A percentile compares a stretch with the other conserved stretches of the same genome.
Conservation (phyloP, 305 asterid genomes). For the Fraxinus sp. region DNA sequence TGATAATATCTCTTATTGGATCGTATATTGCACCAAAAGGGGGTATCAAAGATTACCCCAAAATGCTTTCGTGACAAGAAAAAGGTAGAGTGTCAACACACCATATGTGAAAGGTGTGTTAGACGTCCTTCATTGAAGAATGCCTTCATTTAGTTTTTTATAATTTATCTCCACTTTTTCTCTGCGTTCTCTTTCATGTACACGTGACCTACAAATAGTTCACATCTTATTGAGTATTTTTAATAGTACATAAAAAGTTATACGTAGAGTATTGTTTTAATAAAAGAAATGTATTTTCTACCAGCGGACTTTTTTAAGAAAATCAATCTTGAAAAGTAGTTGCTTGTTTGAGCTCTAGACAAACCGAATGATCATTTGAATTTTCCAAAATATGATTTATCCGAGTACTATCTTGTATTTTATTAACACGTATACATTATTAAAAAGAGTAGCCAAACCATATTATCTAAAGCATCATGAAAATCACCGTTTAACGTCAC, state of each 20-base stretch:
- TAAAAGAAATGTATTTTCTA: background rate
- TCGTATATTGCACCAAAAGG: background rate
- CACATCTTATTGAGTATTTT: background rate
- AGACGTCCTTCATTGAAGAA: background rate
- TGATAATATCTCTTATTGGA: background rate
- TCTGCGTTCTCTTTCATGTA: background rate
- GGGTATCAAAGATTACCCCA: background rate
- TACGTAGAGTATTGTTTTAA: background rate
- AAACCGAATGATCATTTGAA: background rate
- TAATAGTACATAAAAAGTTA: background rate
- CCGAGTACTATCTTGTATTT: background rate
- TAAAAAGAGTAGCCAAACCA: background rate
- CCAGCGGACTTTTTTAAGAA: background rate
- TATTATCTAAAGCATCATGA: background rate
- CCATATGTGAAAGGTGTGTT: background rate
- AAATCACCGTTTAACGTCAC: background rate
- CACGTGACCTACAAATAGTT: background rate
- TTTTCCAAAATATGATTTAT: background rate
- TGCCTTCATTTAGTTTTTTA: background rate
- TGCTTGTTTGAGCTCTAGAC: background rate
- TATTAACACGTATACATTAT: background rate
- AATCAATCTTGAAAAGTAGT: background rate
- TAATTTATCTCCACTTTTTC: background rate
- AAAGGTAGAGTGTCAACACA: background rate
- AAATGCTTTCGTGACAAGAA: background rate